Conservation (phyloP, 306 rosid species). For the Lagenaria siceraria region DNA sequence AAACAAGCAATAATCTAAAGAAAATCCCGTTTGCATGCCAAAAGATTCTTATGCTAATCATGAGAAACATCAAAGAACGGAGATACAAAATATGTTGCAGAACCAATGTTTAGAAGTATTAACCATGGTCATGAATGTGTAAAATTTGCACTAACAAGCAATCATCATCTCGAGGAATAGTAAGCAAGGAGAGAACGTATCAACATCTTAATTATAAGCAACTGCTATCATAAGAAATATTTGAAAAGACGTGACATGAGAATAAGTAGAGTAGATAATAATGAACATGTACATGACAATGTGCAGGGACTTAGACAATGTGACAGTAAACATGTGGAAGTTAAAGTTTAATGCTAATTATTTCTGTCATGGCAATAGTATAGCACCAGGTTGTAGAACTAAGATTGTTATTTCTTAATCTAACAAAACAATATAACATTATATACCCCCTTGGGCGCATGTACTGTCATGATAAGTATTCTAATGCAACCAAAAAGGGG, state of each 20-base stretch:
- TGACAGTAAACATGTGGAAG: background rate
- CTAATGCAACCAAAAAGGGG: too few relatives aligned
- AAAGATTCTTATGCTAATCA: too few relatives aligned
- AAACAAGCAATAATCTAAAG: background rate
- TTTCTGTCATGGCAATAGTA: background rate
- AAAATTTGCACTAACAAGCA: too few relatives aligned
- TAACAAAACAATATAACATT: background rate
- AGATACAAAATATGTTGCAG: background rate
- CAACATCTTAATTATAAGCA: background rate
- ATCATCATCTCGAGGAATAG: background rate
- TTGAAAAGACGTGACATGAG: background rate
- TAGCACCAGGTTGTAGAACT: background rate
- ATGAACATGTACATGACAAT: background rate
- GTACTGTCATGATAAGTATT: too few relatives aligned
- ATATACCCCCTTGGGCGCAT: too few relatives aligned
- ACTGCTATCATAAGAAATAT: background rate
- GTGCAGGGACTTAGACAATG: background rate
- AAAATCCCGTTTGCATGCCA: too few relatives aligned
- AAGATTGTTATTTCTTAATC: background rate
- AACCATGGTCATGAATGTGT: too few relatives aligned
- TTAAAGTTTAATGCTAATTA: background rate
- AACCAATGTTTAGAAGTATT: too few relatives aligned
- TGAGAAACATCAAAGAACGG: background rate
- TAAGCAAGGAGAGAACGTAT: background rate
- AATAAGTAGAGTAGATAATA: background rate